Conservation (phyloP, 257 asterid species). For the Lycium ferocissimum region DNA sequence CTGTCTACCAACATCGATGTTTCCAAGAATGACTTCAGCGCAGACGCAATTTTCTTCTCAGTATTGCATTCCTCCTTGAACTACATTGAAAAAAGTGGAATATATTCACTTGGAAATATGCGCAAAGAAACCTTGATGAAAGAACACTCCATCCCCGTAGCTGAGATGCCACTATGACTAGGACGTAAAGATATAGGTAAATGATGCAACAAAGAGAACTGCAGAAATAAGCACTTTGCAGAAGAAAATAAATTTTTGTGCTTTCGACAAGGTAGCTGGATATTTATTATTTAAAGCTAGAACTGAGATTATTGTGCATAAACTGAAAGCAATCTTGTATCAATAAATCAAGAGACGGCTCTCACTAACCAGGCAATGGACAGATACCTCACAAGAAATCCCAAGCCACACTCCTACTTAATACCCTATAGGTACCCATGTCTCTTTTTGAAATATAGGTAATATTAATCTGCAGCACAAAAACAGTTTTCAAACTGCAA, state of each 20-base stretch:
- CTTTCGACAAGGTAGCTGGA: not conserved
- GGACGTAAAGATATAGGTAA: not conserved
- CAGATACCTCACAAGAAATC: slow-evolving; percentile 6
- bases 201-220: slow-evolving; percentile 29
- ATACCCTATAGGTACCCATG: slow-evolving; percentile 14
- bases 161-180: not conserved
- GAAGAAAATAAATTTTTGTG: not conserved
- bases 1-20: slow-evolving; percentile 67
- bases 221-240: slow-evolving; percentile 6
- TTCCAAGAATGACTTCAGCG: slow-evolving; percentile 69
- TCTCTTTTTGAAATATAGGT: not conserved
- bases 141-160: not conserved
- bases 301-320: slow-evolving; percentile 19
- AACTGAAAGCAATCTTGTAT: not conserved
- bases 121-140: not conserved
- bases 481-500: not conserved
- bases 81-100: slow-evolving; percentile 48
- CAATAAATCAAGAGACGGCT: not conserved
- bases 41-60: slow-evolving; percentile 79
- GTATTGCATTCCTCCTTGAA: slow-evolving; percentile 93
- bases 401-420: slow-evolving; percentile 9
- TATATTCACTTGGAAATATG: slow-evolving; percentile 1
- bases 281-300: not conserved
- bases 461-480: too few species aligned
- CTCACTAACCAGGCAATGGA: not conserved